Base-by-base conservation (phyloP, 495 filamentous ascomycete species). In the Cladorrhinum samala region DNA sequence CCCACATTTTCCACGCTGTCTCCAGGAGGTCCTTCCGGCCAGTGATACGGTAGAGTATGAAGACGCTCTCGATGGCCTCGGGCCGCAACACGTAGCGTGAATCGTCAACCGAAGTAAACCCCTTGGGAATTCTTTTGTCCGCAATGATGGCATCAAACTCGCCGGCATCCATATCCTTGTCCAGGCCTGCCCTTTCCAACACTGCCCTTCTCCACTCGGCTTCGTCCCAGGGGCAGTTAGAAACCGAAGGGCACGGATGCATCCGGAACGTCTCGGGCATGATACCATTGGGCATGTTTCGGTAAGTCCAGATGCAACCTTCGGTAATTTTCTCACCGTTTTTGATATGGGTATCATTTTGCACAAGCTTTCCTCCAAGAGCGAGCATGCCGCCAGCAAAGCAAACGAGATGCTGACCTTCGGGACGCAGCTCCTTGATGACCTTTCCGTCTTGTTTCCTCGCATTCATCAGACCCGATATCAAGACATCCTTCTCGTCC, bases 381-480 rank as follows among this genome's bases (percentile, higher is more conserved):
- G 82, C 88, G 40, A 91, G 79, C 87, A 94, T 92, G 18, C 88
- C 90, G 13, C 90, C 90, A 1, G 79, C 79, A 59, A 93, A 95
- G 67, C 90, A 95, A 7, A 56, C 62, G 1, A 75, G 58, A 49
- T 75, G 72, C 43, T 73, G 69, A 7, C 58, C 63, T 19, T 70
- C 58, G 1, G 61, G 64, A 19, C 53, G 76, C 37, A 84, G 75
- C 30, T 53, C 53, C 20, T 53, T 54, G 21, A 74, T 77, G 65
- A 77, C 86, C 46, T 88, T 68, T 13, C 89, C 78, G 67, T 82
- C 89, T 45, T 89, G 74, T 19, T 75, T 77, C 23, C 18, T 1
- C 7, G 80, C 73, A 19, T 83, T 73, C 38, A 85, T 82, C 30
- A 82, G 75, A 18, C 77, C 81, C 69, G 60, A 77, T 70, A 61